These are phyloP conservation scores for Papiliotrema terrestris DNA, from an alignment of 1,284 basidiomycete species.

Conservation along the genomic window DNA sequence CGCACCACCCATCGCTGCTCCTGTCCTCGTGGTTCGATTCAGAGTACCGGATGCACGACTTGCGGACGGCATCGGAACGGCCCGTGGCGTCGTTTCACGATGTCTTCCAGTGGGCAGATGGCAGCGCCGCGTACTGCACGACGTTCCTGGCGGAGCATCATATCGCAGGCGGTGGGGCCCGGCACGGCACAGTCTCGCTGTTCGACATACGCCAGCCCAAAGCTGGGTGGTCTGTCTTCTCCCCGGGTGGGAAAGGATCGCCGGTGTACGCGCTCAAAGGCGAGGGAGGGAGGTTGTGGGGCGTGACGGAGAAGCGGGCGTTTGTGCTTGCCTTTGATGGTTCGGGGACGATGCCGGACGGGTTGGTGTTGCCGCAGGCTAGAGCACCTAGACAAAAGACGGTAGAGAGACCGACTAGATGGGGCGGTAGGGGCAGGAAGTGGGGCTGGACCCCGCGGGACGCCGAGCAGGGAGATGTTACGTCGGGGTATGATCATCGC, in stretches of 20 bases:
- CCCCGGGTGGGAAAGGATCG: conserved; percentile 42
- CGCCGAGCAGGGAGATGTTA: conserved; percentile 19
- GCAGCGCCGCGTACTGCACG: conserved; percentile 39
- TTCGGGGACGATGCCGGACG: conserved; percentile 16
- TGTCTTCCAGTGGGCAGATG: conserved; percentile 42
- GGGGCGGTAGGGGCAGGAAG: conserved; percentile 31
- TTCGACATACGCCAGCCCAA: conserved; percentile 37
- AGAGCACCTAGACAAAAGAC: conserved; percentile 11
- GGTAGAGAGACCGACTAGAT: conserved; percentile 21
- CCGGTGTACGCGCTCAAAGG: conserved; percentile 45
- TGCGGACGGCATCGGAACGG: conserved; percentile 20
- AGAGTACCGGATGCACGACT: conserved; percentile 42
- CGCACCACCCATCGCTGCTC: conserved; percentile 21
- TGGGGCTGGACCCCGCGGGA: conserved; percentile 36
- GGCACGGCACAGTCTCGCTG: conserved; percentile 43
- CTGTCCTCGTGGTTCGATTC: conserved; percentile 48
- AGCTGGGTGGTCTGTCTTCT: conserved; percentile 41
- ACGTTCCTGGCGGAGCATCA: conserved; percentile 33
- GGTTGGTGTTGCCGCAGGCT: conserved; percentile 15
- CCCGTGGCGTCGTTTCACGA: conserved; percentile 31
- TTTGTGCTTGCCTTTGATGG: conserved; percentile 47
- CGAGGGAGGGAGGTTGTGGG: conserved; percentile 47
- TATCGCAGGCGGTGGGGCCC: conserved; percentile 38
- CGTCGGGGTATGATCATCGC: conserved; percentile 37
- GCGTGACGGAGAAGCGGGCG: conserved; percentile 41